Base-by-base conservation (phyloP, 768 basidiomycete genomes). In the Phlegmacium glaucopus region DNA sequence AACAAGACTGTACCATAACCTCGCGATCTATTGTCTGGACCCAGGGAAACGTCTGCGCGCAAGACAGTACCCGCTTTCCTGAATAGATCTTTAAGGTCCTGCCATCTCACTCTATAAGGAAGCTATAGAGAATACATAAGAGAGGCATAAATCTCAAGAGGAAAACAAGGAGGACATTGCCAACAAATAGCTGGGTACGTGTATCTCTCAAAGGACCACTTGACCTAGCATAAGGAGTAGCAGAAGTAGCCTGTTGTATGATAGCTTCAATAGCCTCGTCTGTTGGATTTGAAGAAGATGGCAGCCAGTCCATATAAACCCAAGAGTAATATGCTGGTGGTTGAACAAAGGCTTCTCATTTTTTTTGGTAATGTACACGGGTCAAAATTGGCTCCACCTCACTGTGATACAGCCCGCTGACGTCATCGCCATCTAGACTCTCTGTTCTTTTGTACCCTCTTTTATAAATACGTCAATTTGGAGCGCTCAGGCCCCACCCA, bases 31-130 rank as follows among this genome's bases (percentile, higher is more conserved):
- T 96, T 96, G 65, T 93, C 91, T 2, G 90, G 88, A 4, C 90
- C 82, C 27, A 90, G 74, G 46, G 87, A 78, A 53, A 90, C 80
- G 61, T 86, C 81, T 34, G 93, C 85, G 41, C 88, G 76, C 30
- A 91, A 71, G 53, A 94, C 84, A 25, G 90, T 96, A 35, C 96
- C 96, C 6, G 95, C 90, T 54, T 90, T 88, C 30, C 95, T 83
- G 67, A 99, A 97, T 44, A 99, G 81, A 64, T 99, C 95, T 59
- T 99, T 98, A 52, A 99, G 80, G 71, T 99, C 96, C 72, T 99
- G 96, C 96, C 96, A 99, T 46, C 96, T 83, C 32, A 97, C 94
- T 51, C 95, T 78, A 68, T 95, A 98, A 0, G 96, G 96, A 18
- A 99, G 80, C 93, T 94, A 51, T 41, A 39, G 51, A 35, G 43